Evolutionary conservation across 441 rosid species (phyloP), one percentile per base, ranked within the genome.

Genomic region (Viola pubescens): DNA sequence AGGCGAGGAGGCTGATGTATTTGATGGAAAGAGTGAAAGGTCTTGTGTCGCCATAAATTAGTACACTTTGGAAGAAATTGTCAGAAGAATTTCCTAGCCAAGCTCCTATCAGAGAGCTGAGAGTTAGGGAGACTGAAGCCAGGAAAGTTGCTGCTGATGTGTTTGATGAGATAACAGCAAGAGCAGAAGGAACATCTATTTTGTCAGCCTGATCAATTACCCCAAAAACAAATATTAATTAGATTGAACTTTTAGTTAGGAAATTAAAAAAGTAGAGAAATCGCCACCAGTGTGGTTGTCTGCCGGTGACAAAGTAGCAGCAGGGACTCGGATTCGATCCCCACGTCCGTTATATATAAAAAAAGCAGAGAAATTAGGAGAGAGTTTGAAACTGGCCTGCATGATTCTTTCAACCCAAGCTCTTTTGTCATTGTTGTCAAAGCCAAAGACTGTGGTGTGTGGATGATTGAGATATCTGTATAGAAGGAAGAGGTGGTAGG

Each of bases 91-190:
- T 78, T 44, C 87, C 83, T 8, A 88, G 82, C 96, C 91, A 91
- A 7, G 87, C 88, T 43, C 96, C 95, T 43, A 91, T 87, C 0
- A 87, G 75, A 60, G 87, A 86, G 66, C 95, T 64, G 14, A 91
- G 59, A 1, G 91, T 81, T 42, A 91, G 71, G 40, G 5, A 66
- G 77, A 52, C 68, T 74, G 4, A 77, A 56, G 9, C 54, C 37
- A 50, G 7, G 54, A 50, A 50, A 7, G 37, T 50, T 50, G 54
- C 26, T 50, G 54, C 7, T 50, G 54, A 13, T 50, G 34, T 19
- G 54, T 14, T 50, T 34, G 37, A 6, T 3, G 37, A 3, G 5
- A 50, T 50, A 5, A 50, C 38, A 2, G 26, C 8, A 13, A 50
- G 9, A 19, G 49, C 49, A 46, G 49, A 3, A 46, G n/a, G 4